Evolutionary conservation across 1,139 yeast species (phyloP).

Genomic region (Diutina mesorugosa): DNA sequence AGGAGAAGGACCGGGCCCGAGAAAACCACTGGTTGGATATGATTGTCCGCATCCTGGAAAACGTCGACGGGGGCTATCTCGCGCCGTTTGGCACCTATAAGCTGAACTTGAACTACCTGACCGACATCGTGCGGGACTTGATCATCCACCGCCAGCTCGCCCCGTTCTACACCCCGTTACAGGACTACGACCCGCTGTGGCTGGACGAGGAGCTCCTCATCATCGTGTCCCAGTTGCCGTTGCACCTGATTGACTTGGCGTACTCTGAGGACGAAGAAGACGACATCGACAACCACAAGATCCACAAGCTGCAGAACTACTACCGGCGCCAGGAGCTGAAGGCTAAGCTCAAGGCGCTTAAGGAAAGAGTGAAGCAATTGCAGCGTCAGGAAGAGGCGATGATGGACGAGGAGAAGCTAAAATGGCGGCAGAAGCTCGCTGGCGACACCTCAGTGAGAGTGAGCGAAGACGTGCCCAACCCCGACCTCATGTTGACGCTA

Average conservation of each 20-base stretch:
- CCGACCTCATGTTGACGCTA: slow-evolving; percentile 24
- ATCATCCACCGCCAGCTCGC: slow-evolving; percentile 56
- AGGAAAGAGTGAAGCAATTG: slow-evolving; percentile 31
- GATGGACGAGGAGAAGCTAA: slow-evolving; percentile 27
- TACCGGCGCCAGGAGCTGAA: slow-evolving; percentile 45
- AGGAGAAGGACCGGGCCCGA: slow-evolving; percentile 7
- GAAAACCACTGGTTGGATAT: slow-evolving; percentile 44
- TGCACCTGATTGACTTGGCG: slow-evolving; percentile 50
- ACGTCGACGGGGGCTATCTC: slow-evolving; percentile 66
- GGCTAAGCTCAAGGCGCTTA: slow-evolving; percentile 33
- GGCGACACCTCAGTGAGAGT: slow-evolving; percentile 1
- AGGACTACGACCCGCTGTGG: slow-evolving; percentile 72
- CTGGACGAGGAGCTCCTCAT: slow-evolving; percentile 54
- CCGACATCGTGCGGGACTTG: slow-evolving; percentile 53
- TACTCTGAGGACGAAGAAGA: slow-evolving; percentile 44
- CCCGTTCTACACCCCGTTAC: slow-evolving; percentile 84
- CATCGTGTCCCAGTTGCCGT: slow-evolving; percentile 37
- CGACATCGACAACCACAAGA: slow-evolving; percentile 38
- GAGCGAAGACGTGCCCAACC: slow-evolving; percentile 14
- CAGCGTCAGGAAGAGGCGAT: slow-evolving; percentile 43
- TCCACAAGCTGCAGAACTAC: slow-evolving; percentile 37
- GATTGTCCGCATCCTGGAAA: slow-evolving; percentile 44
- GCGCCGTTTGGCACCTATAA: slow-evolving; percentile 87
- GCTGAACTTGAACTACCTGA: slow-evolving; percentile 61
- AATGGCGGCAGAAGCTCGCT: slow-evolving; percentile 7